These are phyloP conservation scores for Cyberlindnera nakhonratchasimensis DNA, from an alignment of 805 yeast species.

Conservation along the genomic window DNA sequence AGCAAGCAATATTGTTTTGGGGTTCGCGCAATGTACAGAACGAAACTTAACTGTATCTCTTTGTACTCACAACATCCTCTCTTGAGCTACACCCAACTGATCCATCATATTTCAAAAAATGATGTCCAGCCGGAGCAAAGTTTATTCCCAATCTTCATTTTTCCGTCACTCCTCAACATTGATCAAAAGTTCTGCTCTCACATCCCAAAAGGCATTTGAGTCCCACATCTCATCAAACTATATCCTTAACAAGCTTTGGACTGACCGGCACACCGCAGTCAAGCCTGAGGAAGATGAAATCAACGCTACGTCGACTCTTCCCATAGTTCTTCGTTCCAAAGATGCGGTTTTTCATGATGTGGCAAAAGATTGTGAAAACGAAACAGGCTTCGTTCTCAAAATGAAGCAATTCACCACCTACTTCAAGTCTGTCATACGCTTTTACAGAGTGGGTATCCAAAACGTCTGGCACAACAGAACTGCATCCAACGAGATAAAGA, in stretches of 20 bases:
- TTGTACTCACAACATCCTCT: too few relatives aligned
- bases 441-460: conserved; percentile 56
- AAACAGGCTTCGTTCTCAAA: conserved; percentile 27
- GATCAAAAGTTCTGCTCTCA: background rate
- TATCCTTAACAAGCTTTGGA: conserved; percentile 16
- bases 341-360: conserved; percentile 30
- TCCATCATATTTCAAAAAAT: background rate
- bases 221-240: conserved; percentile 9
- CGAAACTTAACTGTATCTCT: too few relatives aligned
- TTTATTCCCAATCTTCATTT: background rate
- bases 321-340: conserved; percentile 29
- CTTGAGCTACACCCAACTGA: too few relatives aligned
- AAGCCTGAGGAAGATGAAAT: conserved; percentile 15
- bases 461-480: conserved; percentile 49
- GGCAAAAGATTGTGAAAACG: conserved; percentile 18
- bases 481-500: conserved; percentile 27
- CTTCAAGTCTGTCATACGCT: conserved; percentile 43
- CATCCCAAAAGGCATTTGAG: conserved; percentile 8
- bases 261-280: background rate
- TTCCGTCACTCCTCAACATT: conserved; percentile 13
- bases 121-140: background rate
- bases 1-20: too few relatives aligned
- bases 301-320: conserved; percentile 32
- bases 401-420: conserved; percentile 40
- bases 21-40: too few relatives aligned